A percentile compares a stretch with the other conserved stretches of the same genome.
phyloP scores from a whole-genome alignment of 345 rosid genomes.

The Populus simonii region DNA sequence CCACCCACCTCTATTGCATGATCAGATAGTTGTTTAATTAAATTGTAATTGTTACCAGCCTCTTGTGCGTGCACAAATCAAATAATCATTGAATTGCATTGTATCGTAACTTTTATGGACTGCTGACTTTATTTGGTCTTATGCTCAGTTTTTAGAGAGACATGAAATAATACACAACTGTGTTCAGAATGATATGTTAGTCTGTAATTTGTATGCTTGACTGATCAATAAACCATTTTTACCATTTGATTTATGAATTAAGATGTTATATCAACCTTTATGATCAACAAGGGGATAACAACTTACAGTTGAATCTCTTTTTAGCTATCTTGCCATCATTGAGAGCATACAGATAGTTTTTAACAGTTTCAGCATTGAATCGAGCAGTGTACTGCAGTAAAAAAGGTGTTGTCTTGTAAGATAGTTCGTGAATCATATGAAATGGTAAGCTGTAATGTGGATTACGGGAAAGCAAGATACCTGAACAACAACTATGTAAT shows the following conservation, averaged over 20 bases:
- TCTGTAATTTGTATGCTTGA: no score
- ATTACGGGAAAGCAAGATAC: constrained; percentile 31
- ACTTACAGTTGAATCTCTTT: constrained; percentile 83
- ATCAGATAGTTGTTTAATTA: not conserved
- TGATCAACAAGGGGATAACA: constrained; percentile 10
- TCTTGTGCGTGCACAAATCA: not conserved
- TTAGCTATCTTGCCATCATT: constrained; percentile 72
- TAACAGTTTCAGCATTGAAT: constrained; percentile 79
- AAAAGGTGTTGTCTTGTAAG: constrained; percentile 9
- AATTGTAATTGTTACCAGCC: not conserved
- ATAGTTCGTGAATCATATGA: not conserved
- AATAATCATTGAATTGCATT: not conserved
- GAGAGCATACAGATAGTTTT: constrained; percentile 56
- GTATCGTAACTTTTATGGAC: not conserved
- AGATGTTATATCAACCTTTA: not conserved
- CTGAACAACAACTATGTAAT: constrained; percentile 80
- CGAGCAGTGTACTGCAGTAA: constrained; percentile 69
- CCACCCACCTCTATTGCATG: not conserved
- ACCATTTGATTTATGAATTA: not conserved
- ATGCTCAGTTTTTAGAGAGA: not conserved
- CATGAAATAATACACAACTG: not conserved
- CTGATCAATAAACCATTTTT: not conserved
- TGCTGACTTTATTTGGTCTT: not conserved
- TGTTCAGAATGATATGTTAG: not conserved
- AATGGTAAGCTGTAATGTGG: constrained; percentile 1